Conservation (phyloP, 805 yeast genomes). For the Pichia phayaonensis region DNA sequence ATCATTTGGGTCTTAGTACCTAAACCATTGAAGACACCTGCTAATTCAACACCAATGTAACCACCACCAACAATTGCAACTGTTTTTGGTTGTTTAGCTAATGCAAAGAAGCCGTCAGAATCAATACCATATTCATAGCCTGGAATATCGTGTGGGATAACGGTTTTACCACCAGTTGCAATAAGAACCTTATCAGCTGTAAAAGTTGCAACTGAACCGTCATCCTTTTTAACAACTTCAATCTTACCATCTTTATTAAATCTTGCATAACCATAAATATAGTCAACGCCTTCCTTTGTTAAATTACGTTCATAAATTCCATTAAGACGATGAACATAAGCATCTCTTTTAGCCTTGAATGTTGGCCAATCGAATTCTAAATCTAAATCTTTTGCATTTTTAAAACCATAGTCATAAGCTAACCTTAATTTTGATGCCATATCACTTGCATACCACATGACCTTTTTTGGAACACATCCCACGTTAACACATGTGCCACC, state of each 20-base stretch:
- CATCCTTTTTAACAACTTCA: conserved; percentile 67
- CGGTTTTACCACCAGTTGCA: conserved; percentile 90
- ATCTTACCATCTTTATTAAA: conserved; percentile 66
- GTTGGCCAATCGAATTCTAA: conserved; percentile 87
- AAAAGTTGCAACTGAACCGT: conserved; percentile 41
- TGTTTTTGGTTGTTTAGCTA: conserved; percentile 76
- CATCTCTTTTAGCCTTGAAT: conserved; percentile 85
- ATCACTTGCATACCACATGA: conserved; percentile 97
- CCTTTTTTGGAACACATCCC: conserved; percentile 98
- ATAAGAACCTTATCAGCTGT: conserved; percentile 79
- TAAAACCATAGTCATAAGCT: conserved; percentile 79
- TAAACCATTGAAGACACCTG: conserved; percentile 87
- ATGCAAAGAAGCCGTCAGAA: conserved; percentile 85
- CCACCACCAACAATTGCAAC: conserved; percentile 98
- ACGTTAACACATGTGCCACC: conserved; percentile 99
- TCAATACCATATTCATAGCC: conserved; percentile 81
- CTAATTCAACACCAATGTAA: conserved; percentile 90
- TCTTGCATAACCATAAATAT: conserved; percentile 77
- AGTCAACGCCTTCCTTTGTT: conserved; percentile 83
- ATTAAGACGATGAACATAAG: conserved; percentile 77
- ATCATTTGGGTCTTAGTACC: conserved; percentile 82
- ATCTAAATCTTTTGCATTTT: conserved; percentile 54
- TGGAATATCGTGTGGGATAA: conserved; percentile 58
- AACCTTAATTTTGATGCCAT: conserved; percentile 67
- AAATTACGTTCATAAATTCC: conserved; percentile 90